These are phyloP conservation scores for Sarcodon aspratus DNA, from an alignment of 768 basidiomycete genomes.

Conservation along the genomic window DNA sequence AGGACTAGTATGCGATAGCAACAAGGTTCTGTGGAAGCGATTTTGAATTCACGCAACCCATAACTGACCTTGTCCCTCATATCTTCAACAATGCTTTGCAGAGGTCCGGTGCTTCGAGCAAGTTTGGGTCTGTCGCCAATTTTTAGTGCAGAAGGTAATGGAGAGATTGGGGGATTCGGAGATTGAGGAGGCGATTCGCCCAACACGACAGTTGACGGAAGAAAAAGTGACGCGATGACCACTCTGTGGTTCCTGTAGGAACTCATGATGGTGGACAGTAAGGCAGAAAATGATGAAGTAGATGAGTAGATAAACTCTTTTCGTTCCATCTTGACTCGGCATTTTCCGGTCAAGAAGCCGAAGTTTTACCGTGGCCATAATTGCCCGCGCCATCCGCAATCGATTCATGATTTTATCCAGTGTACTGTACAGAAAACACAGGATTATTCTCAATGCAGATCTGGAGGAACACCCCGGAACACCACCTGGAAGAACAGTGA, in stretches of 20 bases:
- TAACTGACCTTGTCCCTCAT: slow-evolving; percentile 48
- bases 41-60: not conserved
- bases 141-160: slow-evolving; percentile 4
- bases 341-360: too few relatives aligned
- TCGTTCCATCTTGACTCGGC: too few relatives aligned
- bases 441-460: too few relatives aligned
- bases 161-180: slow-evolving; percentile 23
- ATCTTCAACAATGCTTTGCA: slow-evolving; percentile 73
- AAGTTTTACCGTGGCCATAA: too few relatives aligned
- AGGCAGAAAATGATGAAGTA: slow-evolving; percentile 1
- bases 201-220: slow-evolving; percentile 61
- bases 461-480: too few relatives aligned
- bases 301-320: not conserved
- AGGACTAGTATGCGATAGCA: not conserved
- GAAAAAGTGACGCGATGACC: slow-evolving; percentile 77
- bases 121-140: slow-evolving; percentile 1
- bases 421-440: too few relatives aligned
- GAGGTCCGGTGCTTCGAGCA: slow-evolving; percentile 21
- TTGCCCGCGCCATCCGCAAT: too few relatives aligned
- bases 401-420: too few relatives aligned
- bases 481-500: too few relatives aligned
- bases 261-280: slow-evolving; percentile 35
- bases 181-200: slow-evolving; percentile 46
- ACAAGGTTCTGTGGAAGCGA: not conserved
- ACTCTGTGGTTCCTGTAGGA: slow-evolving; percentile 65